Base-by-base conservation (phyloP, 2,329 filamentous ascomycete genomes). In the Scedosporium aurantiacum region DNA sequence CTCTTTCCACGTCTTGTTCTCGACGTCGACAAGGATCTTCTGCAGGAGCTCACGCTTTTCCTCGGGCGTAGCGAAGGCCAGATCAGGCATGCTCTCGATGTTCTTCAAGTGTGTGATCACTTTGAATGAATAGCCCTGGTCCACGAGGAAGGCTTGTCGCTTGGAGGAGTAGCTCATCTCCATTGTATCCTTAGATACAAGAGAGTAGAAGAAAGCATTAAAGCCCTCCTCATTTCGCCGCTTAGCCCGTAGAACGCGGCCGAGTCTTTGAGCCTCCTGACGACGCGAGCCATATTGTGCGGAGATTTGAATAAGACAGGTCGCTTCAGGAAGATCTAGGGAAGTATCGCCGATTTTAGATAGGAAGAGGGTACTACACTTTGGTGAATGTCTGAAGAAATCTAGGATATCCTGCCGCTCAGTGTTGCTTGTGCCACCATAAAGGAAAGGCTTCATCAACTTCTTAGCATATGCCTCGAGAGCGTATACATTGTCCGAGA, bases 111-210 rank as follows among this genome's bases (percentile, higher is more conserved):
- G 91, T 0, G 94, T 99, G 71, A 99, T 99, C 64, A 97, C 93
- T 72, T 97, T 97, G 82, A 99, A 99, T 0, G 94, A 92, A 71
- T 99, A 99, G 8, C 94, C 94, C 74, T 99, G 94, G 66, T 99
- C 94, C 25, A 99, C 92, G 1, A 99, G 80, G 77, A 99, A 99
- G 0, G 94, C 93, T 74, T 99, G 94, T 8, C 94, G 84, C 74
- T 97, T 97, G 3, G 91, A 92, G 0, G 93, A 97, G 73, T 96
- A 99, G 71, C 86, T 94, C 93, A 99, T 97, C 73, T 99, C 94
- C 64, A 92, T 88, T 0, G 94, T 99, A 71, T 99, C 94, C 72
- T 97, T 97, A 4, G 90, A 96, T 3, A 99, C 94, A 0, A 99
- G 82, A 0, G 91, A 96, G 76, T 99, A 99, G 78, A 99, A 99